Conservation (phyloP, 306 rosid species). For the Luffa aegyptiaca region DNA sequence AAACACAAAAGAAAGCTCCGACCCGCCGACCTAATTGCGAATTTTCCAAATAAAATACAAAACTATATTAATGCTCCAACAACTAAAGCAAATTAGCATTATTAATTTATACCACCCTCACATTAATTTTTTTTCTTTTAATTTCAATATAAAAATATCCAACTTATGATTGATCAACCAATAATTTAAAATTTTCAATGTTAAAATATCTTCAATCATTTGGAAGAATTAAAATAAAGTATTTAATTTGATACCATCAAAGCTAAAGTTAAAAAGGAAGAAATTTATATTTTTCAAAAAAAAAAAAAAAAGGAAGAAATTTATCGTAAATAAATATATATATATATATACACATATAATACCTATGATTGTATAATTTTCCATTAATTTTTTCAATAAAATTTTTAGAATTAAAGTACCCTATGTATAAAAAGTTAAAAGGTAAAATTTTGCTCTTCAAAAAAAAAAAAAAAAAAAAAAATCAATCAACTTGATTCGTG, state of each 20-base stretch:
- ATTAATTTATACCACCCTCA: neutral
- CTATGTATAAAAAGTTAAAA: no score
- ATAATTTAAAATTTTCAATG: neutral
- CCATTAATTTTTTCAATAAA: no score
- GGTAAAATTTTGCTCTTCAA: no score
- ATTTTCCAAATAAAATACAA: neutral
- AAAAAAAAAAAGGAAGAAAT: no score
- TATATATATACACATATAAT: neutral
- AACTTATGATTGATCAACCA: neutral
- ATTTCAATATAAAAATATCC: neutral
- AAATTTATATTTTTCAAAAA: no score
- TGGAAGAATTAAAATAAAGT: neutral
- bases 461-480: no score
- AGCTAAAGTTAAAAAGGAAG: no score
- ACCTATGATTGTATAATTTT: neutral
- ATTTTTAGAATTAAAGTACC: no score
- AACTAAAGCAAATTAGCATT: neutral
- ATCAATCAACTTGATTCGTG: no score
- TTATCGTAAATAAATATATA: neutral
- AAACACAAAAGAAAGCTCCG: neutral
- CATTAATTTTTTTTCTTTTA: neutral
- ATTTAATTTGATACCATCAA: no score
- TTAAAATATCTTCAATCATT: neutral
- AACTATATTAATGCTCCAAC: neutral
- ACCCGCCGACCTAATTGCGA: neutral